Conservation (phyloP, 768 basidiomycete genomes). For the Lactifluus echinatus region DNA sequence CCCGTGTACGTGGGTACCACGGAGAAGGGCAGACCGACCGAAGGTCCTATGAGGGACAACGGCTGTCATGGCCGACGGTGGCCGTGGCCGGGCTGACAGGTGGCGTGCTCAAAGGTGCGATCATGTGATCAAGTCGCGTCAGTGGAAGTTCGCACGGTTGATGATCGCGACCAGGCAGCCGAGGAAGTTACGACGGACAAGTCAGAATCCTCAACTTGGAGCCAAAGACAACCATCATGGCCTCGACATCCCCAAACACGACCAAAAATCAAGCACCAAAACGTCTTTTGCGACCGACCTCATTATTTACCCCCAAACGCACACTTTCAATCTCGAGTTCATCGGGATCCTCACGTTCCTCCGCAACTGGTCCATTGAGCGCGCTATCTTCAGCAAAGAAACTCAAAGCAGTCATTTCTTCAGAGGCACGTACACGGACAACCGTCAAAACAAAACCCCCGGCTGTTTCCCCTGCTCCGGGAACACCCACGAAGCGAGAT, state of each 20-base stretch:
- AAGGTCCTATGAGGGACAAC: too few relatives aligned
- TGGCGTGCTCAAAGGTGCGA: background rate
- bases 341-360: constrained; percentile 8
- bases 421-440: constrained; percentile 19
- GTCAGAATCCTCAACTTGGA: background rate
- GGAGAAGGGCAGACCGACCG: too few relatives aligned
- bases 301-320: constrained; percentile 14
- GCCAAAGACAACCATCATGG: background rate
- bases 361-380: constrained; percentile 12
- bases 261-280: background rate
- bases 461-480: constrained; percentile 7
- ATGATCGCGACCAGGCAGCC: background rate
- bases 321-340: constrained; percentile 5
- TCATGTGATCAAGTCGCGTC: constrained; percentile 13
- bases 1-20: too few relatives aligned
- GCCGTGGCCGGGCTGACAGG: too few relatives aligned
- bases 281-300: constrained; percentile 10
- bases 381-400: constrained; percentile 19
- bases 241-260: background rate
- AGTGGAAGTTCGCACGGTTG: constrained; percentile 6
- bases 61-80: too few relatives aligned
- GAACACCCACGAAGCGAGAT: constrained; percentile 20
- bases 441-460: constrained; percentile 19
- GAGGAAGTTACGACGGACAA: background rate
- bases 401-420: constrained; percentile 16